phyloP scores from a whole-genome alignment of 345 rosid genomes.

The Punica granatum region DNA sequence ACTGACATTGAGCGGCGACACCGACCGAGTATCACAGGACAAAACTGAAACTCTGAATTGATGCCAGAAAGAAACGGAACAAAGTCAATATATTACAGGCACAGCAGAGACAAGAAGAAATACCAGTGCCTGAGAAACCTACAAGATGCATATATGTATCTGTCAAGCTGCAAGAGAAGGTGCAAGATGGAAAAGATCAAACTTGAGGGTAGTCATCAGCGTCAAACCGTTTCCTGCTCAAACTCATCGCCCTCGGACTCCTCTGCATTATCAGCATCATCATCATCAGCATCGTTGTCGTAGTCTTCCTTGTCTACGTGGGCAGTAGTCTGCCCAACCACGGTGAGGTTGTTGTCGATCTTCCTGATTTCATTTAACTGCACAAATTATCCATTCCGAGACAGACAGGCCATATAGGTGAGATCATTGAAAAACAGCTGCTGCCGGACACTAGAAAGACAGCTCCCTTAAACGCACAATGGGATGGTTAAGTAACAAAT shows the following conservation, averaged over 20 bases:
- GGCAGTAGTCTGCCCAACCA: constrained; percentile 60
- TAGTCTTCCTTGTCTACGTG: constrained; percentile 78
- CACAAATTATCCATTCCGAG: constrained; percentile 13
- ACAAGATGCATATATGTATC: too few species aligned
- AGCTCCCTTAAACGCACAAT: neutral
- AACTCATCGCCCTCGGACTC: constrained; percentile 93
- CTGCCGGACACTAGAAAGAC: too few species aligned
- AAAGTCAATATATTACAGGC: too few species aligned
- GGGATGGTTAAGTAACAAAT: neutral
- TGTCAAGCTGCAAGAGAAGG: too few species aligned
- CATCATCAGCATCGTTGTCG: constrained; percentile 74
- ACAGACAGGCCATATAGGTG: too few species aligned
- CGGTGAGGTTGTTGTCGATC: constrained; percentile 40
- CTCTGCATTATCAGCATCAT: constrained; percentile 86
- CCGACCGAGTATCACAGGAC: too few species aligned
- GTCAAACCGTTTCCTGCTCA: constrained; percentile 83
- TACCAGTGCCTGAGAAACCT: too few species aligned
- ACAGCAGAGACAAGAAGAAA: too few species aligned
- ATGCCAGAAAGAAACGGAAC: too few species aligned
- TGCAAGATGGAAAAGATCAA: neutral
- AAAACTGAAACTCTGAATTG: too few species aligned
- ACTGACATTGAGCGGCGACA: too few species aligned
- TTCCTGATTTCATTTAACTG: constrained; percentile 81
- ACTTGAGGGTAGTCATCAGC: neutral
- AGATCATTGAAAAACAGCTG: neutral